Evolutionary conservation across 805 yeast species (phyloP).

Genomic region (Wickerhamiella azyma): DNA sequence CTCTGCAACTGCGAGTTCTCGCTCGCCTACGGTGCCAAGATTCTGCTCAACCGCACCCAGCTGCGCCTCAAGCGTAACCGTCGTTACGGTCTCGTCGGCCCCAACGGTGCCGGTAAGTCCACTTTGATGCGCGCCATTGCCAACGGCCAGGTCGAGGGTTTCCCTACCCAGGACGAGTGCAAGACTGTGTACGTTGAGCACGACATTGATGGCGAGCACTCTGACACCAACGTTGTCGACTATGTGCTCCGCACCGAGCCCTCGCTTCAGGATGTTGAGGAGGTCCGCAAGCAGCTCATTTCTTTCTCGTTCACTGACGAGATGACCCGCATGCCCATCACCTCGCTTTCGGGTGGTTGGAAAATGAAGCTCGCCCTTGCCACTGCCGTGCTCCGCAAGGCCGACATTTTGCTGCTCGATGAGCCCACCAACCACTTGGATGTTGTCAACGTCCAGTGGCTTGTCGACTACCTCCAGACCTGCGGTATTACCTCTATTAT

Average conservation of each 20-base stretch:
- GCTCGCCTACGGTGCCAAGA: conserved; percentile 99
- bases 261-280: conserved; percentile 32
- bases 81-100: conserved; percentile 98
- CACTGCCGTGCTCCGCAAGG: conserved; percentile 97
- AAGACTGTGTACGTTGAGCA: conserved; percentile 99
- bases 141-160: conserved; percentile 98
- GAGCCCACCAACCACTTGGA: conserved; percentile 99
- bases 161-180: conserved; percentile 99
- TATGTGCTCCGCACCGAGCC: conserved; percentile 72
- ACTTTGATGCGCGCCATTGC: conserved; percentile 96
- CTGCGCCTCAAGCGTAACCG: conserved; percentile 90
- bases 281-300: conserved; percentile 59
- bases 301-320: conserved; percentile 92
- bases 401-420: conserved; percentile 92
- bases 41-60: conserved; percentile 98
- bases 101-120: conserved; percentile 99
- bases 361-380: conserved; percentile 99
- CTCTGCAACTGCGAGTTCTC: conserved; percentile 99
- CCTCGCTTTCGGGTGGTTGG: conserved; percentile 99
- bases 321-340: conserved; percentile 87
- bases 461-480: conserved; percentile 96
- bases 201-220: conserved; percentile 97
- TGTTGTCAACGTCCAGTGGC: conserved; percentile 99
- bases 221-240: conserved; percentile 87
- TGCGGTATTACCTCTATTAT: conserved; percentile 98